Percentiles rank a stretch among this genome's conserved stretches.
Conservation (phyloP, 345 rosid genomes). For the Populus simonii region DNA sequence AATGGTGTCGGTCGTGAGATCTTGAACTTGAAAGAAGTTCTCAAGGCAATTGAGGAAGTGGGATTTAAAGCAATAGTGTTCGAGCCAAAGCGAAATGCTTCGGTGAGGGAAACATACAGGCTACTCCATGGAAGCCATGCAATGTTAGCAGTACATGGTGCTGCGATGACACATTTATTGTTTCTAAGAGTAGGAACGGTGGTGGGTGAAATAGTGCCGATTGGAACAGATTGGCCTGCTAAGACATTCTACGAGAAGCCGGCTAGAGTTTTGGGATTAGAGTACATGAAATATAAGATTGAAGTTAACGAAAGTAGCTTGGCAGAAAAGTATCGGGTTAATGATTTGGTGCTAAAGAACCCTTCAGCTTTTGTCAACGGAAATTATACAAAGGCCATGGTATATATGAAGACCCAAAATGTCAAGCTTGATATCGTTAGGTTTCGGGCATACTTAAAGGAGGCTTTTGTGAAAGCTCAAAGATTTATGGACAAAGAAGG, state of each 20-base stretch:
- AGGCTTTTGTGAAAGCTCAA: slow-evolving; percentile 15
- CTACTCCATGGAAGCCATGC: slow-evolving; percentile 34
- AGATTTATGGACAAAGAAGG: slow-evolving; percentile 23
- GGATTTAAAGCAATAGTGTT: slow-evolving; percentile 32
- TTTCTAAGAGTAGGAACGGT: slow-evolving; percentile 26
- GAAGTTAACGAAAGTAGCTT: slow-evolving; percentile 32
- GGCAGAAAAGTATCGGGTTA: slow-evolving; percentile 20
- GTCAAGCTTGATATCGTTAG: slow-evolving; percentile 20
- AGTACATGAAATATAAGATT: slow-evolving; percentile 31
- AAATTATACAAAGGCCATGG: slow-evolving; percentile 9
- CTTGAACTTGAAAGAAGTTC: slow-evolving; percentile 16
- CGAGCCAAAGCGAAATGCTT: slow-evolving; percentile 11
- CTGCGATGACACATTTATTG: slow-evolving; percentile 31
- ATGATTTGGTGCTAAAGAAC: slow-evolving; percentile 18
- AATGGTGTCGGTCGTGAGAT: slow-evolving; percentile 12
- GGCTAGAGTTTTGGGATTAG: slow-evolving; percentile 32
- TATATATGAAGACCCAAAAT: slow-evolving; percentile 34
- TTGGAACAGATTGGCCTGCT: slow-evolving; percentile 29
- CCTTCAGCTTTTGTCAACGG: slow-evolving; percentile 14
- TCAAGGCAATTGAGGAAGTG: background rate
- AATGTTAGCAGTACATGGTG: slow-evolving; percentile 44
- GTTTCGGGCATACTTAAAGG: slow-evolving; percentile 7
- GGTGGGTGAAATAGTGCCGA: slow-evolving; percentile 36
- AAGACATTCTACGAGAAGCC: slow-evolving; percentile 20
- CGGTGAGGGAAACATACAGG: slow-evolving; percentile 14